phyloP scores from a whole-genome alignment of 2,329 filamentous ascomycete genomes.

The Gnomoniopsis smithogilvyi region DNA sequence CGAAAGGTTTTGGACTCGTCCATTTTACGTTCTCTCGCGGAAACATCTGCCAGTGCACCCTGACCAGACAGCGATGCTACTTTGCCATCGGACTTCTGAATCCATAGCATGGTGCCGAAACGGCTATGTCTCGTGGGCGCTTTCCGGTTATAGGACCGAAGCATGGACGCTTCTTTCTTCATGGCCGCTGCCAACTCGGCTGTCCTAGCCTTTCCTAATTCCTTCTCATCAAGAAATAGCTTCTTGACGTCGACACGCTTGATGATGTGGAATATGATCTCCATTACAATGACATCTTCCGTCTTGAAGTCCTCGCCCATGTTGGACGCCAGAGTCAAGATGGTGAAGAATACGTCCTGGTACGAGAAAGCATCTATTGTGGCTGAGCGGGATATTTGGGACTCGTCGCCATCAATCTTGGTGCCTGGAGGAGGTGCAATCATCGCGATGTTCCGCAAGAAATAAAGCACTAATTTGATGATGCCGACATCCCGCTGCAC shows the following conservation, averaged over 20 bases:
- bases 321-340: constrained; percentile 85
- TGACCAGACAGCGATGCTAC: constrained; percentile 87
- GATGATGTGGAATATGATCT: constrained; percentile 87
- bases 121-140: constrained; percentile 86
- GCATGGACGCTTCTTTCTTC: constrained; percentile 80
- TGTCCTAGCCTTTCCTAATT: constrained; percentile 65
- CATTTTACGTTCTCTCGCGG: constrained; percentile 79
- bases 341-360: constrained; percentile 83
- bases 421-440: constrained; percentile 72
- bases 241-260: constrained; percentile 84
- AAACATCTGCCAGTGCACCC: constrained; percentile 71
- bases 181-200: constrained; percentile 73
- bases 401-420: constrained; percentile 81
- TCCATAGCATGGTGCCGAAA: constrained; percentile 97
- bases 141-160: constrained; percentile 70
- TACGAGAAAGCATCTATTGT: constrained; percentile 86
- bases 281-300: constrained; percentile 85
- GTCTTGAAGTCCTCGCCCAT: constrained; percentile 90
- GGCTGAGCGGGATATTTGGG: constrained; percentile 81
- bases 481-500: constrained; percentile 82
- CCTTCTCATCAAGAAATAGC: constrained; percentile 78
- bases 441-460: constrained; percentile 84
- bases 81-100: constrained; percentile 81
- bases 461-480: constrained; percentile 85
- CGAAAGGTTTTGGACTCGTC: constrained; percentile 89